Base-by-base conservation (phyloP, 257 asterid genomes). In the Nemophila menziesii region DNA sequence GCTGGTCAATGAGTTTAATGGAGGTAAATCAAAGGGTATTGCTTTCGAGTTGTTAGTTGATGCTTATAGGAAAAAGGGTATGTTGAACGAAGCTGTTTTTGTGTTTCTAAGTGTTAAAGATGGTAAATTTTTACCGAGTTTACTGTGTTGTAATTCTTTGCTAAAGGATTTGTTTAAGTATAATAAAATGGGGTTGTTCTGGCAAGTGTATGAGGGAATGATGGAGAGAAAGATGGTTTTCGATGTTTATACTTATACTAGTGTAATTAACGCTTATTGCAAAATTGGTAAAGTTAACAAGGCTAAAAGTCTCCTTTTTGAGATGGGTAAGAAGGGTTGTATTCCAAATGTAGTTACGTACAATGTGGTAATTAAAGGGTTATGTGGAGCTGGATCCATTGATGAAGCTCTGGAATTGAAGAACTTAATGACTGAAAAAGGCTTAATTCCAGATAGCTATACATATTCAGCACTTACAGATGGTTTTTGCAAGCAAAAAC, bases 121-220 rank as follows among this genome's bases (percentile, higher is more conserved):
- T 38, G 45, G 57, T 14, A 64, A 64, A 11, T 52, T 66, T 64
- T 39, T n/a, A 18, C 77, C 79, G 19, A 82, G 84, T 70, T 65
- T 79, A 65, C 49, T 86, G 72, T 76, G 94, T 62, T 79, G 94
- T 63, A 86, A 86, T 75, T 71, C 86, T 18, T 66, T 86, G 71
- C 46, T 86, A 77, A 82, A 76, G 51, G 94, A 82, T 58, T 66
- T 82, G 59, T 53, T 79, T 58, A 76, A 53, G 56, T 43, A 69
- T 43, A 73, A 68, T 61, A 79, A 55, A 49, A 57, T 64, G 78
- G 86, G 72, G 56, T 60, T 77, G 63, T 79, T 86, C 54, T 82
- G 89, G 92, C 70, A 73, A 57, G 77, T 79, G 22, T 68, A 63
- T 48, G 63, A 43, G 14, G 82, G 68, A 48, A 79, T 82, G 92